Base-by-base conservation (phyloP, 768 basidiomycete species). In the Tulasnella sp. region DNA sequence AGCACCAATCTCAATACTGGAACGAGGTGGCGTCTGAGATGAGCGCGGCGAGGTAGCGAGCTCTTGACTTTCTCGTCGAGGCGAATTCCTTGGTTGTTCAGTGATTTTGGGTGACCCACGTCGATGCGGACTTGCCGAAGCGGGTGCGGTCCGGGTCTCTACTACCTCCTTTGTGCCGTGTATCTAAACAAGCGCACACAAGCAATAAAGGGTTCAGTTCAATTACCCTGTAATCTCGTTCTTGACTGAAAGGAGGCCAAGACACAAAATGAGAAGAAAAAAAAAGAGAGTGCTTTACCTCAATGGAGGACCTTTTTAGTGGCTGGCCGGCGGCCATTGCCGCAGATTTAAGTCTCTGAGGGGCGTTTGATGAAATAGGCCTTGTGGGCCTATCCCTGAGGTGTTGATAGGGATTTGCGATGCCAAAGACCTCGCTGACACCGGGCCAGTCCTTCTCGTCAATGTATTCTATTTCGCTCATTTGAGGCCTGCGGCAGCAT, bases 391-490 rank as follows among this genome's bases (percentile, higher is more conserved):
- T n/a, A 72, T 67, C 64, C 79, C 81, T 64, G 85, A 74, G 45
- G n/a, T n/a, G n/a, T 82, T 81, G 10, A 70, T 61, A 15, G 86
- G 86, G 55, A 87, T 84, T 40, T 48, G 79, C 72, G 48, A 87
- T 69, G 53, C 75, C 73, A 60, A 88, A 81, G 9, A 87, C 76
- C 55, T 74, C 71, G 65, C 77, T 81, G 63, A 89, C 83, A 27
- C 83, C 75, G 57, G 72, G 77, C 86, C 86, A 90, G 63, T 87
- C 85, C 3, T 80, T 79, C 45, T 78, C 72, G 19, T 73, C 76
- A 51, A 89, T 79, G 57, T 73, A 62, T 56, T 72, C 71, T 58
- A 74, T 71, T 63, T 89, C 86, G 48, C 61, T 67, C 15, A 69
- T 58, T 25, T 65, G 66, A 1, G 86, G 86, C 0, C 84, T 69